These are phyloP conservation scores for Alternaria metachromatica DNA, from an alignment of 2,329 filamentous ascomycete genomes.

Conservation along the genomic window DNA sequence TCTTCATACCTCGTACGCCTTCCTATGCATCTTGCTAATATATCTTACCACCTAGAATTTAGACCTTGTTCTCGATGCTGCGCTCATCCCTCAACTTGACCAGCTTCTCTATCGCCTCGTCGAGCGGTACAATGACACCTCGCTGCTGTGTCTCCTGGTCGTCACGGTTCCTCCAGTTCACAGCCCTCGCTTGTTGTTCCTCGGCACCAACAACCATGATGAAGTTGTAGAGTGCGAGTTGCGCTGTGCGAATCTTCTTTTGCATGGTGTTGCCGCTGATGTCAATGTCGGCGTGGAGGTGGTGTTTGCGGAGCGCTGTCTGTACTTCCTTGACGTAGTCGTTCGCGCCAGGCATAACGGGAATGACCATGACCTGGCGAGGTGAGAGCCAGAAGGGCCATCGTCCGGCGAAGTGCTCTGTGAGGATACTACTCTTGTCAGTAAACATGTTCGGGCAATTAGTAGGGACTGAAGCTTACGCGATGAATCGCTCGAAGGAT, in stretches of 20 bases:
- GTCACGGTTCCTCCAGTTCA: conserved; percentile 71
- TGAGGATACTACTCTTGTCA: conserved; percentile 63
- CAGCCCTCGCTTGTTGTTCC: conserved; percentile 64
- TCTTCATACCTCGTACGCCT: conserved; percentile 10
- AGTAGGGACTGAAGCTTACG: conserved; percentile 40
- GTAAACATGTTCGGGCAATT: neutral
- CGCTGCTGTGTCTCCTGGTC: conserved; percentile 67
- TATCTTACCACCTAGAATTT: neutral
- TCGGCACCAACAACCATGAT: conserved; percentile 74
- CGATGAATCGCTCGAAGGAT: conserved; percentile 72
- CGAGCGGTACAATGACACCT: conserved; percentile 66
- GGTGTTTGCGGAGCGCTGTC: conserved; percentile 68
- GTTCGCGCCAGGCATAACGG: conserved; percentile 73
- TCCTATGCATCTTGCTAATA: conserved; percentile 3
- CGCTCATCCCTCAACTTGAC: conserved; percentile 54
- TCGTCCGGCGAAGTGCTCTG: conserved; percentile 84
- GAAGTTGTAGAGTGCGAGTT: conserved; percentile 83
- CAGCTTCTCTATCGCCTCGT: conserved; percentile 64
- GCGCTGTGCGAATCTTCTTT: conserved; percentile 86
- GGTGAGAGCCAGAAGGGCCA: conserved; percentile 91
- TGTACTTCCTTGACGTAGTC: conserved; percentile 79
- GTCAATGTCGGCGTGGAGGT: conserved; percentile 75
- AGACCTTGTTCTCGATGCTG: conserved; percentile 42
- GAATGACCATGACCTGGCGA: conserved; percentile 80
- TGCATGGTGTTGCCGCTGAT: conserved; percentile 80